Conservation (phyloP, 2,329 filamentous ascomycete genomes). For the Lachnellula suecica region DNA sequence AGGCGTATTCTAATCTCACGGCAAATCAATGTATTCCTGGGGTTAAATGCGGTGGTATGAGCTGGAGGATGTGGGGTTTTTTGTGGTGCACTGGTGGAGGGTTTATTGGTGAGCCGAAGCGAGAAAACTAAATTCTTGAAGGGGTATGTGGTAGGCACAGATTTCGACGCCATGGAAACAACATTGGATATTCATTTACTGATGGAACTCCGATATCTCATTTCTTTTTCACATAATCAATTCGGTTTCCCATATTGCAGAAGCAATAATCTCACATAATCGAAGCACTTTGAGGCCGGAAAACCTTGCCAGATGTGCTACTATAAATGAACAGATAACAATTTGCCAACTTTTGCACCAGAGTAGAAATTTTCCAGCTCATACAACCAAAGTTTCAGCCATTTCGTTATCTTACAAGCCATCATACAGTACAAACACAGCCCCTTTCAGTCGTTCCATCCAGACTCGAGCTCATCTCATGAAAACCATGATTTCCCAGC, state of each 20-base stretch:
- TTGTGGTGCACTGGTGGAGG: neutral
- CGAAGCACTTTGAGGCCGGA: no score
- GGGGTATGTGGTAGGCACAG: neutral
- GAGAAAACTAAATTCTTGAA: neutral
- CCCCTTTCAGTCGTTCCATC: neutral
- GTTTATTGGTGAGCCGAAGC: neutral
- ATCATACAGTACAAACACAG: conserved; percentile 1
- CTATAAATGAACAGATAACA: no score
- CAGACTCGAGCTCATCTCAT: conserved; percentile 8
- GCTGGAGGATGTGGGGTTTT: neutral
- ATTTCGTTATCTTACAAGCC: neutral
- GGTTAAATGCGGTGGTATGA: neutral
- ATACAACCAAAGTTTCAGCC: neutral
- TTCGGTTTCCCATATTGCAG: no score
- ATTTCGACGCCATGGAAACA: neutral
- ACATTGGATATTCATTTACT: no score
- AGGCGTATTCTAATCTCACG: no score
- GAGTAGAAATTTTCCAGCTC: neutral
- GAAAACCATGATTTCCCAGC: conserved; percentile 30
- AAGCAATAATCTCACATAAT: no score
- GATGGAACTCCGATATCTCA: no score
- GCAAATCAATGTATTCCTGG: no score
- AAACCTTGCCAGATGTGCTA: no score
- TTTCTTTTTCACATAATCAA: no score
- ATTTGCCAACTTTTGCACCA: no score